Percentiles rank a stretch among this genome's conserved stretches.
These are phyloP conservation scores for Bolboschoenus planiculmis DNA, from an alignment of 176 grass and related monocot genomes.

Conservation along the genomic window DNA sequence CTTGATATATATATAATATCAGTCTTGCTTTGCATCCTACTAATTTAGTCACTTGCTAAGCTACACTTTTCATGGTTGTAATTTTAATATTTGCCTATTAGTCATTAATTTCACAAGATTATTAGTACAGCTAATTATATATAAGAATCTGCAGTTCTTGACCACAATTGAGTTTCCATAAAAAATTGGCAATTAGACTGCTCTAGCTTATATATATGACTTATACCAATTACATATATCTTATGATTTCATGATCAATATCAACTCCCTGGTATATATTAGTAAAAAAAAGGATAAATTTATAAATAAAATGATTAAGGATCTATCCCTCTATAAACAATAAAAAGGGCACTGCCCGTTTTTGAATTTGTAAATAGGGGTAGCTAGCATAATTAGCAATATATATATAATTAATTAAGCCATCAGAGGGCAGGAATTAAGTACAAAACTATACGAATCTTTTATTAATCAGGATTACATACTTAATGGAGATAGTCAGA, in stretches of 20 bases:
- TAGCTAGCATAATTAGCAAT: too few species aligned
- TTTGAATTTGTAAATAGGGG: neutral
- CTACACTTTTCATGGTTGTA: neutral
- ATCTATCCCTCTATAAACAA: neutral
- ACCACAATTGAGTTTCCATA: neutral
- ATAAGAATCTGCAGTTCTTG: neutral
- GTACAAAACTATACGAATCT: neutral
- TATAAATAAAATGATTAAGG: neutral
- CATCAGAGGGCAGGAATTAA: neutral
- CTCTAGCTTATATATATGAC: neutral
- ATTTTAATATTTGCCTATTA: neutral
- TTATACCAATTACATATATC: neutral
- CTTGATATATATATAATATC: neutral
- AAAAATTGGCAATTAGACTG: neutral
- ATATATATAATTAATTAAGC: neutral
- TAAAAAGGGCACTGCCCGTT: neutral
- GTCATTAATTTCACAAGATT: neutral
- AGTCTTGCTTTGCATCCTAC: neutral
- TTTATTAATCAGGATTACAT: neutral
- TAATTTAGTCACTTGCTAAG: neutral
- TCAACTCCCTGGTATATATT: too few species aligned
- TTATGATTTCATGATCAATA: neutral
- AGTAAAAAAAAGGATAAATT: neutral
- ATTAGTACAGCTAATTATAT: neutral
- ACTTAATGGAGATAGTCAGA: slow-evolving; percentile 9